Evolutionary conservation across 2,329 filamentous ascomycete species (phyloP).

Genomic region (Microsporum ferrugineum): DNA sequence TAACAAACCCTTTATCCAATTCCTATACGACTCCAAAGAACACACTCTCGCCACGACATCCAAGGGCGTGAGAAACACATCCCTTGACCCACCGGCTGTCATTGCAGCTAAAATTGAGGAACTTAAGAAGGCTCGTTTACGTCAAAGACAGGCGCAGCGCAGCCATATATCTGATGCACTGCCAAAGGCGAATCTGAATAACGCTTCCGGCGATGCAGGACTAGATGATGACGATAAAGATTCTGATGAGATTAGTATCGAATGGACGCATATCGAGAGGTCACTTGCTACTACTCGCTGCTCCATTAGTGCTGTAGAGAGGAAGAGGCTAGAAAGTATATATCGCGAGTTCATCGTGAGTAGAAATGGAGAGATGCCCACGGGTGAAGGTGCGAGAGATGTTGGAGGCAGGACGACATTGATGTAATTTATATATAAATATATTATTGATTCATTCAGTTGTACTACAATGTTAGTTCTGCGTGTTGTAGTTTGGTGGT

Average conservation of each 20-base stretch:
- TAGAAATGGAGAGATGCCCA: slow-evolving; percentile 87
- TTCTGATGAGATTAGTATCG: slow-evolving; percentile 60
- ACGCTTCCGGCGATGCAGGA: slow-evolving; percentile 16
- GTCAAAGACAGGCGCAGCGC: slow-evolving; percentile 44
- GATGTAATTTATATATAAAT: slow-evolving; percentile 49
- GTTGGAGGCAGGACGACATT: slow-evolving; percentile 85
- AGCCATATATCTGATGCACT: slow-evolving; percentile 11
- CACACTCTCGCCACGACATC: slow-evolving; percentile 40
- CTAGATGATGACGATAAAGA: slow-evolving; percentile 21
- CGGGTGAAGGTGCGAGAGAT: slow-evolving; percentile 81
- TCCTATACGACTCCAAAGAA: slow-evolving; percentile 57
- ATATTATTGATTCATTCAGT: neutral
- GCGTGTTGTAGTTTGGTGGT: no score
- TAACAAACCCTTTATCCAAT: slow-evolving; percentile 56
- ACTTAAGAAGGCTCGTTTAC: slow-evolving; percentile 60
- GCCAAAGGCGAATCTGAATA: slow-evolving; percentile 11
- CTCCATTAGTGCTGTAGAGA: slow-evolving; percentile 72
- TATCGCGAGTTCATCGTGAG: slow-evolving; percentile 90
- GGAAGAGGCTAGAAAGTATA: slow-evolving; percentile 61
- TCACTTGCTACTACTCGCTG: slow-evolving; percentile 66
- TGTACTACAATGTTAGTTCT: neutral
- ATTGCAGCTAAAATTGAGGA: slow-evolving; percentile 72
- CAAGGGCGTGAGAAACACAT: slow-evolving; percentile 28
- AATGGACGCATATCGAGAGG: slow-evolving; percentile 70
- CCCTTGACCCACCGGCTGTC: slow-evolving; percentile 63